phyloP scores from a whole-genome alignment of 495 filamentous ascomycete genomes.

The Penicillium canariense region DNA sequence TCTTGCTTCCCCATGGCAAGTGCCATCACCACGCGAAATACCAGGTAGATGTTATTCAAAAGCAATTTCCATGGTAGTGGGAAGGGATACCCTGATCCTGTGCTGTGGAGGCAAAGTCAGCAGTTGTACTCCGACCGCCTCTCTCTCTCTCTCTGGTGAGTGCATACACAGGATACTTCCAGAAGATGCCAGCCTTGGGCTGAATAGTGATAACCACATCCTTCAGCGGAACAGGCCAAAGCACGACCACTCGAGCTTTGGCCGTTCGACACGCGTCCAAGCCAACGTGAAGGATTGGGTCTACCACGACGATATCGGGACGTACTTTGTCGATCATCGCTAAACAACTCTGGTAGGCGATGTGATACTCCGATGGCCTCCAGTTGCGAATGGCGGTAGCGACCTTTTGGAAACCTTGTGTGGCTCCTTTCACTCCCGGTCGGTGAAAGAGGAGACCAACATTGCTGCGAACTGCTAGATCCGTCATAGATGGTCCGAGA shows the following conservation, averaged over 20 bases:
- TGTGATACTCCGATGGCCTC: constrained; percentile 48
- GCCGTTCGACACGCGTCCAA: constrained; percentile 44
- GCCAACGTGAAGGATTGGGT: constrained; percentile 50
- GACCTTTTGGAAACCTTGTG: constrained; percentile 36
- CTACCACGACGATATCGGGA: constrained; percentile 46
- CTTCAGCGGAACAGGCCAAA: constrained; percentile 38
- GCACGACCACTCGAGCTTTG: constrained; percentile 27
- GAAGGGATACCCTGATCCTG: constrained; percentile 46
- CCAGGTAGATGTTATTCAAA: constrained; percentile 37
- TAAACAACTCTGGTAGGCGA: constrained; percentile 43
- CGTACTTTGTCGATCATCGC: constrained; percentile 40
- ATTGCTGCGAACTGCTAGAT: constrained; percentile 40
- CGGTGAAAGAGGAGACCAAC: constrained; percentile 32
- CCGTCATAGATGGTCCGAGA: constrained; percentile 38
- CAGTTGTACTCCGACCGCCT: background rate
- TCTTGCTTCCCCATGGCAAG: constrained; percentile 19
- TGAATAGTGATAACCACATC: constrained; percentile 44
- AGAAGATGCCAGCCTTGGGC: constrained; percentile 31
- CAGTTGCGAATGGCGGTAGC: constrained; percentile 40
- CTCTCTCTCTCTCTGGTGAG: background rate
- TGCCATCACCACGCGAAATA: constrained; percentile 12
- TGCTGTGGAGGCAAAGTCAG: constrained; percentile 23
- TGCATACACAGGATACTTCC: constrained; percentile 46
- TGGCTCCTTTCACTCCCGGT: constrained; percentile 37
- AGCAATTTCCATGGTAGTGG: constrained; percentile 44